Evolutionary conservation across 2,329 filamentous ascomycete genomes (phyloP), one percentile per base, ranked within the genome.

Genomic region (Colletotrichum higginsianum): DNA sequence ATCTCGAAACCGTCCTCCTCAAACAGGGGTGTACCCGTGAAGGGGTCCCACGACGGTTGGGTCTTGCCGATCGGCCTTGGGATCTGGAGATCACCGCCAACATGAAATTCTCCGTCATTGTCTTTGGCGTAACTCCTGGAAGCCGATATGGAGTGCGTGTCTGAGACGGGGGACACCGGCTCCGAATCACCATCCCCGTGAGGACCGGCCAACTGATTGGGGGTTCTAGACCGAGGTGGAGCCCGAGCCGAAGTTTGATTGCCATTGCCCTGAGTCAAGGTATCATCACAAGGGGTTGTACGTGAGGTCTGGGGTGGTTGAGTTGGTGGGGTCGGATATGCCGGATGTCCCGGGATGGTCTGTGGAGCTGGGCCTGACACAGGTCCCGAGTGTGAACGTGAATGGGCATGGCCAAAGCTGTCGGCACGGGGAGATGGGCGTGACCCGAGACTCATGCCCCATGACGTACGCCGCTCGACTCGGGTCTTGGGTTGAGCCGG

Each of bases 401-500:
- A 71, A 58, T 49, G 65, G 38, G 57, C 47, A 62, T 62, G 57
- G 23, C 56, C 65, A 62, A 68, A 52, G 67, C 52, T 68, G 64
- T 79, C 78, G 69, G 74, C 72, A 67, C 73, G 76, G 66, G 77
- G 46, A 21, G 68, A 74, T 40, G 82, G 78, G 74, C 78, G 81
- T 61, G 78, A 67, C 73, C 81, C 77, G 74, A 83, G 74, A 71
- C 78, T 78, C 77, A 86, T 72, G 60, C 81, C 82, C 85, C 85
- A 87, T 30, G 85, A 86, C 60, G 80, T 78, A 66, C 84, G 83
- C 66, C 83, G 82, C 72, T 84, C 82, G 74, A 76, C 70, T 79
- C 83, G 82, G 75, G 74, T 74, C 74, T 79, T 80, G 75, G 78
- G 75, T 76, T 82, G 80, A 75, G 79, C 79, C 78, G 77, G 75